A percentile compares a stretch with the other conserved stretches of the same genome.
Conservation (phyloP, 257 asterid species). For the Cordia subcordata region DNA sequence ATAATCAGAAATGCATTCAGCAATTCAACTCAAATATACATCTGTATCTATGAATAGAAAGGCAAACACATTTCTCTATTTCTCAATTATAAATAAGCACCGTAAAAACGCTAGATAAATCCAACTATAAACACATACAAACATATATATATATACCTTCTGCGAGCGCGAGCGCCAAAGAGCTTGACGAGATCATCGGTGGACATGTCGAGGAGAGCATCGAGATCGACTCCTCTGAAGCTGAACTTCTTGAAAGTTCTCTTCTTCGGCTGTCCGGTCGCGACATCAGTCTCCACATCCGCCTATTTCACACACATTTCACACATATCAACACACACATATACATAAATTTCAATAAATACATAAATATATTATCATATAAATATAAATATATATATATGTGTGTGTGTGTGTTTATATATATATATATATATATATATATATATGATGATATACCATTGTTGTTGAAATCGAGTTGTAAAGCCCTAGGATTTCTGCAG, state of each 20-base stretch:
- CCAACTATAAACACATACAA: too few relatives aligned
- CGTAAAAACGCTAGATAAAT: too few relatives aligned
- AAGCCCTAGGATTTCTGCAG: background rate
- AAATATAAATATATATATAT: background rate
- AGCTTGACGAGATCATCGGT: slow-evolving; percentile 87
- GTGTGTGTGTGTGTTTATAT: too few relatives aligned
- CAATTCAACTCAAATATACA: too few relatives aligned
- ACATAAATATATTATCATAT: too few relatives aligned
- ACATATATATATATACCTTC: slow-evolving; percentile 39
- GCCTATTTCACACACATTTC: slow-evolving; percentile 33
- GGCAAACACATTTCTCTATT: background rate
- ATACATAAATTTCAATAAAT: too few relatives aligned
- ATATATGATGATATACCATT: background rate
- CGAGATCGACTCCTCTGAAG: slow-evolving; percentile 89
- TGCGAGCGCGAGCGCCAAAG: slow-evolving; percentile 62
- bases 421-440: background rate
- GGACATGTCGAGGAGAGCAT: slow-evolving; percentile 80
- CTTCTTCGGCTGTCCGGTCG: slow-evolving; percentile 67
- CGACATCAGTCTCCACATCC: slow-evolving; percentile 60
- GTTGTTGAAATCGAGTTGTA: background rate
- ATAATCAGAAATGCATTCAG: too few relatives aligned
- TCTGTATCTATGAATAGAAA: too few relatives aligned
- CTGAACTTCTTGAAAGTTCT: slow-evolving; percentile 87
- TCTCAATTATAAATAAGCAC: too few relatives aligned
- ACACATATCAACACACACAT: background rate